Percentiles rank a stretch among this genome's conserved stretches.
These are phyloP conservation scores for Diaporthe caulivora DNA, from an alignment of 2,329 filamentous ascomycete genomes.

Conservation along the genomic window DNA sequence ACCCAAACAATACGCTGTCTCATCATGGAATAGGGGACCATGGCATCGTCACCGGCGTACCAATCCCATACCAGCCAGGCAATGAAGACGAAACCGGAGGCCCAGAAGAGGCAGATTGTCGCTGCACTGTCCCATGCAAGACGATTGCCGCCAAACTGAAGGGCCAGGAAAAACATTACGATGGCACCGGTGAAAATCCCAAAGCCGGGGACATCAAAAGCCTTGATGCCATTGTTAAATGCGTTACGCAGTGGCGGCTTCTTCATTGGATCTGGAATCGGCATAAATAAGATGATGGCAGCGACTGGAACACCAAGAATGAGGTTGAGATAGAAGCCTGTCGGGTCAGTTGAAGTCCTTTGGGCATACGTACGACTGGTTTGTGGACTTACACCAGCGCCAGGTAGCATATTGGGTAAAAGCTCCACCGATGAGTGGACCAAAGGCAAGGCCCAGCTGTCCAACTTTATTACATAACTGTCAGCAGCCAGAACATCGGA, in stretches of 20 bases:
- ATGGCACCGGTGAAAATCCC: background rate
- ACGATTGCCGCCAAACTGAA: background rate
- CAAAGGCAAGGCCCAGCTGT: background rate
- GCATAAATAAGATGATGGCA: background rate
- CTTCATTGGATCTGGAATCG: background rate
- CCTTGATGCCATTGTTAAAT: background rate
- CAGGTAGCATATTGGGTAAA: background rate
- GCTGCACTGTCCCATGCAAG: background rate
- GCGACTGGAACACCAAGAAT: background rate
- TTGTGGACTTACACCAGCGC: background rate
- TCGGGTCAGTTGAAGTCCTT: background rate
- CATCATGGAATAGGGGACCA: background rate
- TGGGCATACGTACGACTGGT: background rate
- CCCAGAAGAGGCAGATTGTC: background rate
- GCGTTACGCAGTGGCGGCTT: background rate
- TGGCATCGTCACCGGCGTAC: background rate
- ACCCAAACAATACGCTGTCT: background rate
- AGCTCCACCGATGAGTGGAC: background rate
- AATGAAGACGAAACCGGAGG: background rate
- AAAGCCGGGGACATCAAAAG: background rate
- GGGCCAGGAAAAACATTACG: background rate
- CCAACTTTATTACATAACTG: background rate
- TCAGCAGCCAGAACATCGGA: background rate
- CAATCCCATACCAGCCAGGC: background rate
- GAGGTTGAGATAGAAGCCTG: constrained; percentile 3